Base-by-base conservation (phyloP, 371 early-diverging fungal genomes). In the Globomyces sp. region DNA sequence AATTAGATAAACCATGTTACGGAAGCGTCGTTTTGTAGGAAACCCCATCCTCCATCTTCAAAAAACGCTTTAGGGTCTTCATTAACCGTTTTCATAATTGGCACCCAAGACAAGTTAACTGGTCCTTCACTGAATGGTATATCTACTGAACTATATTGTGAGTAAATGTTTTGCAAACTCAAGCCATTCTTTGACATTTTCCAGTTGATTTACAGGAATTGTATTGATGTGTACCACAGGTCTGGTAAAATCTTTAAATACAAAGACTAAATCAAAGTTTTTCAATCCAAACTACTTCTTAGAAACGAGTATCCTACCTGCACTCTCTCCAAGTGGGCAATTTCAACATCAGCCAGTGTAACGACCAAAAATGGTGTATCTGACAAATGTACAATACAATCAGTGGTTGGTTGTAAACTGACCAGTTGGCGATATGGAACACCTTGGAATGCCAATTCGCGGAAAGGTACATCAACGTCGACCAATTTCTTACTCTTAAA, bases 231-330 rank as follows among this genome's bases (percentile, higher is more conserved):
- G 96, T n/a, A 94, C 89, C 0, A 94, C 95, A 3, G 92, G 71
- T 50, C 89, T 84, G 39, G 86, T 84, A 76, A 90, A 96, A 74
- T 99, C 98, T 74, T 98, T 98, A 79, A 95, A 95, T 1, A 99
- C 90, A 83, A 99, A 93, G 1, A 99, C 99, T 85, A 99, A 82
- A 84, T 99, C 99, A 81, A 99, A 99, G 75, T 98, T 98, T 85
- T 98, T 98, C 42, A 99, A 85, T 6, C 96, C 98, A 77, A 95
- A 99, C 78, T 94, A 63, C 6, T 59, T 24, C 24, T 49, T 37
- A 44, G 40, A 1, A 8, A 62, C 6, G 10, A 43, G 1, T 68
- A 24, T 24, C 24, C 24, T 24, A 78, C 79, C 71, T 86, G 87
- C 49, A 99, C 95, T 74, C 99, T 90, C 82, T 99, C 99, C 77